Evolutionary conservation across 306 rosid species (phyloP), one percentile per base, ranked within the genome.

Genomic region (Vicia faba): DNA sequence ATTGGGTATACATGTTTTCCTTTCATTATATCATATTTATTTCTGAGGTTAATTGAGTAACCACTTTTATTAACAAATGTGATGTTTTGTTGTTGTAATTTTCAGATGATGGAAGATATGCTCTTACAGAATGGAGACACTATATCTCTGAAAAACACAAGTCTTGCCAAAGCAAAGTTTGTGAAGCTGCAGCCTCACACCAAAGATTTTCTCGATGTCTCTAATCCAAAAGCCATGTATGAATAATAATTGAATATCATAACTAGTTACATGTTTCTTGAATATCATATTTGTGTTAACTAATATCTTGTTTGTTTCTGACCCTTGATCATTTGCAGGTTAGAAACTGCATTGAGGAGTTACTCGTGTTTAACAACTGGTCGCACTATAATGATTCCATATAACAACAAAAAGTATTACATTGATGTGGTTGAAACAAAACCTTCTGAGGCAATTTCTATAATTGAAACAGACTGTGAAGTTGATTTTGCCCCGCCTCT

Each of bases 141-240:
- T 23, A 82, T 81, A 55, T 31, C 25, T 62, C 72, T 86, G 70
- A 86, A 60, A 75, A 86, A 33, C 71, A 51, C 67, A 41, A 59
- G 68, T 66, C 68, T 86, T 9, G 73, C 50, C 0, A 78, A 71
- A 71, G 91, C 80, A 71, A 73, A 61, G 5, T 83, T 57, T 63
- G 78, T 78, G 75, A 86, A 83, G 81, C 55, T 86, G 72, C 88
- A 86, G 50, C 91, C 88, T 48, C 88, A 76, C 81, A 76, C 86
- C 58, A 73, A 41, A 67, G 81, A 83, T 58, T 86, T 86, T 61
- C 58, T 81, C 73, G 81, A 83, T 64, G 15, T 86, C 65, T 81
- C 81, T 16, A 73, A 86, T 54, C 81, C 76, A 78, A 86, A 68
- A 67, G 84, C 84, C 38, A 74, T 79, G 91, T 64, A 64, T 18